These are phyloP conservation scores for Amaranthus cruentus DNA, from an alignment of 148 eudicot genomes.

Conservation along the genomic window DNA sequence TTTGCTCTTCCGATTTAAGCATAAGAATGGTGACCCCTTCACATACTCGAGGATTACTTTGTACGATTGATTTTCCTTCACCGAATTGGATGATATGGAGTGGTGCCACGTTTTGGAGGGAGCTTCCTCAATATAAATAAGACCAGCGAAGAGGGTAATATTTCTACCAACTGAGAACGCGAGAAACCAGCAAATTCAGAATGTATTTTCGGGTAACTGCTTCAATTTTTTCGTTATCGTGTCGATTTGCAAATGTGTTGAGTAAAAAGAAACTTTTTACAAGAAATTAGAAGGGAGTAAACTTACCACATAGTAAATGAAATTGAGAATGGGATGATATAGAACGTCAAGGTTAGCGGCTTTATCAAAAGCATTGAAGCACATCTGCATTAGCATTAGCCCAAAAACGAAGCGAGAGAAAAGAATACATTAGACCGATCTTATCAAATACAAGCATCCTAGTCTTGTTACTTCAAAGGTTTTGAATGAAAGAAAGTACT, in stretches of 20 bases:
- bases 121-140: constrained; percentile 91
- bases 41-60: constrained; percentile 6
- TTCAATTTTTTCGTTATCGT: neutral
- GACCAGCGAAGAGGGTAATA: constrained; percentile 79
- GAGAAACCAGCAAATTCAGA: neutral
- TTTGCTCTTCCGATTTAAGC: constrained; percentile 4
- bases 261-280: neutral
- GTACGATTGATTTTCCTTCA: constrained; percentile 16
- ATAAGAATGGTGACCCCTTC: constrained; percentile 7
- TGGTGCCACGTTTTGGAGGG: constrained; percentile 83
- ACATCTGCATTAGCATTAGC: constrained; percentile 50
- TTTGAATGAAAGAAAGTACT: no score
- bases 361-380: constrained; percentile 81
- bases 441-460: neutral
- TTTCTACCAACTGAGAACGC: constrained; percentile 70
- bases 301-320: constrained; percentile 77
- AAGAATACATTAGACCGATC: neutral
- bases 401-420: neutral
- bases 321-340: constrained; percentile 76
- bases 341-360: constrained; percentile 80
- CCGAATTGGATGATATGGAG: constrained; percentile 77
- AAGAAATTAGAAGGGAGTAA: neutral
- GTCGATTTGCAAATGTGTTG: neutral
- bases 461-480: neutral
- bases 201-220: neutral